Evolutionary conservation across 2,329 filamentous ascomycete species (phyloP).

Genomic region (Eurotiales sp.): DNA sequence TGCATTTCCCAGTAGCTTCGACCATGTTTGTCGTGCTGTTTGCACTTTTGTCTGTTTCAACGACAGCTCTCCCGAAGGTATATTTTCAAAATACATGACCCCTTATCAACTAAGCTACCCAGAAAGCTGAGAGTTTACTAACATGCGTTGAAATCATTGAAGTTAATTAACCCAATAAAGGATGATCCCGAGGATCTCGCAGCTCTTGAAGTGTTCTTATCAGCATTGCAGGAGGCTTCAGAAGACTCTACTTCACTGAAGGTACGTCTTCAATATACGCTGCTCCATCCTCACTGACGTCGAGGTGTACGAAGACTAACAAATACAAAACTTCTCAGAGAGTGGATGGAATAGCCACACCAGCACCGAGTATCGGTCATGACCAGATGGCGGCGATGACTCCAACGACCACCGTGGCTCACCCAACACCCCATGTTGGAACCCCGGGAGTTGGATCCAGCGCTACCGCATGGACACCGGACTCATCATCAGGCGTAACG

Average conservation of each 20-base stretch:
- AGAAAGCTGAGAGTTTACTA: no score
- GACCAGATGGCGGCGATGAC: background rate
- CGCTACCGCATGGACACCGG: background rate
- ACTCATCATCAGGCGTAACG: background rate
- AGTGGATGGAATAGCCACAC: background rate
- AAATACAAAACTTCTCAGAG: background rate
- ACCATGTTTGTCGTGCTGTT: conserved; percentile 1
- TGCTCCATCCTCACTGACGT: no score
- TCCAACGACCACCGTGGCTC: background rate
- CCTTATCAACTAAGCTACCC: no score
- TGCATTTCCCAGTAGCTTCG: conserved; percentile 2
- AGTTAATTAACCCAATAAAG: no score
- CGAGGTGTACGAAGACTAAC: no score
- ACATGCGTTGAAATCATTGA: no score
- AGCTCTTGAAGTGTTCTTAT: no score
- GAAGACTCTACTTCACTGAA: no score
- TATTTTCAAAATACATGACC: no score
- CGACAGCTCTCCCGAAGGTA: conserved; percentile 11
- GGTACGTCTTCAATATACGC: no score
- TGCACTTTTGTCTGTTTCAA: background rate
- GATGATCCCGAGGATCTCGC: no score
- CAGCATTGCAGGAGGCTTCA: no score
- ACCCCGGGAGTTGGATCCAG: background rate
- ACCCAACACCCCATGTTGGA: background rate
- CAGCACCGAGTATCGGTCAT: background rate